Evolutionary conservation across 306 rosid genomes (phyloP).

Genomic region (Cucurbita argyrosperma): DNA sequence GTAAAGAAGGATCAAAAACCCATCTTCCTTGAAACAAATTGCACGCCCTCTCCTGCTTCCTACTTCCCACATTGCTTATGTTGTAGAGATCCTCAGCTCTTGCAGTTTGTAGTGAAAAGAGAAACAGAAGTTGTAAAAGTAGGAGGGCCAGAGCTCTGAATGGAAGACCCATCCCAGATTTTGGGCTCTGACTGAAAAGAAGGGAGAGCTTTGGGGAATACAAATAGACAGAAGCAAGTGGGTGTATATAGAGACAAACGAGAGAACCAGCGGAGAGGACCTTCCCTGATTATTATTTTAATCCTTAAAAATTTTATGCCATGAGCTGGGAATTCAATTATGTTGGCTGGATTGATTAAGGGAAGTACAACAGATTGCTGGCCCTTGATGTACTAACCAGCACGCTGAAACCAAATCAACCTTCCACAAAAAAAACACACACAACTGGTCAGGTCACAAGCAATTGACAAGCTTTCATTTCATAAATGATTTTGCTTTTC

Average conservation of each 20-base stretch:
- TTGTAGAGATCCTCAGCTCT: neutral
- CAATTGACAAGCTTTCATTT: too few relatives aligned
- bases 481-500: too few relatives aligned
- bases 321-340: conserved; percentile 4
- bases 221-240: neutral
- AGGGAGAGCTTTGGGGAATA: neutral
- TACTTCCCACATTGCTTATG: neutral
- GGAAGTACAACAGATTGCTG: neutral
- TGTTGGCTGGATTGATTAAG: conserved; percentile 4
- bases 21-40: conserved; percentile 4
- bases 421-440: neutral
- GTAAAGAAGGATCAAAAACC: conserved; percentile 11
- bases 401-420: neutral
- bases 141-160: neutral
- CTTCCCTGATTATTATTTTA: neutral
- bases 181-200: conserved; percentile 1
- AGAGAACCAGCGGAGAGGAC: neutral
- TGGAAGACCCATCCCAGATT: conserved; percentile 8
- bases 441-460: neutral
- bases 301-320: neutral
- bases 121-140: neutral
- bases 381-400: too few relatives aligned
- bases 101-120: neutral
- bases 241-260: neutral
- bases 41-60: neutral